Percentiles rank a stretch among this genome's conserved stretches.
phyloP scores from a whole-genome alignment of 208 protist genomes.

The Crithidia thermophila region DNA sequence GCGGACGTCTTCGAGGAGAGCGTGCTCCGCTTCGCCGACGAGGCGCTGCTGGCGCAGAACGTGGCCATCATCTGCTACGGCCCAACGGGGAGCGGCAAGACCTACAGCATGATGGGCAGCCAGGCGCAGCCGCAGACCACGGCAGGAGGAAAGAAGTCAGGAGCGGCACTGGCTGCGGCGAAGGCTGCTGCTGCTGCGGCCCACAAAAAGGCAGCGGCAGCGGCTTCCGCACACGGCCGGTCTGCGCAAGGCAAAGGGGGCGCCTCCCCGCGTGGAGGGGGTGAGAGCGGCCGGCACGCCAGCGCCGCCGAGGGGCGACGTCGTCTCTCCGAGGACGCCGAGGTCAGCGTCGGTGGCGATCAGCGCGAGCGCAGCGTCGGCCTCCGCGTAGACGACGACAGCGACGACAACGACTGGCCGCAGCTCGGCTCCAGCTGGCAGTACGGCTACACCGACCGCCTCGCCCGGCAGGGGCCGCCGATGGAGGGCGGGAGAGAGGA shows the following conservation, averaged over 20 bases:
- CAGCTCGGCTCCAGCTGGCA: constrained; percentile 21
- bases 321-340: constrained; percentile 2
- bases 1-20: constrained; percentile 92
- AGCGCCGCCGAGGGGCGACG: background rate
- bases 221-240: background rate
- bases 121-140: constrained; percentile 4
- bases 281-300: background rate
- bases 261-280: background rate
- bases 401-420: constrained; percentile 16
- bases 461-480: background rate
- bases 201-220: background rate
- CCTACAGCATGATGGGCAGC: constrained; percentile 90
- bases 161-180: background rate
- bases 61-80: constrained; percentile 87
- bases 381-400: constrained; percentile 17
- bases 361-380: background rate
- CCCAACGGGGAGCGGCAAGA: constrained; percentile 90
- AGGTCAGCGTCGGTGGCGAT: background rate
- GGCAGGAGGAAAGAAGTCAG: background rate
- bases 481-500: background rate
- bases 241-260: background rate
- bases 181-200: background rate
- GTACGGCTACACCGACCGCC: constrained; percentile 17
- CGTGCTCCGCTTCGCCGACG: constrained; percentile 77
- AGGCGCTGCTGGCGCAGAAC: constrained; percentile 83